Base-by-base conservation (phyloP, 2,329 filamentous ascomycete species). In the Erysiphe pulchra region DNA sequence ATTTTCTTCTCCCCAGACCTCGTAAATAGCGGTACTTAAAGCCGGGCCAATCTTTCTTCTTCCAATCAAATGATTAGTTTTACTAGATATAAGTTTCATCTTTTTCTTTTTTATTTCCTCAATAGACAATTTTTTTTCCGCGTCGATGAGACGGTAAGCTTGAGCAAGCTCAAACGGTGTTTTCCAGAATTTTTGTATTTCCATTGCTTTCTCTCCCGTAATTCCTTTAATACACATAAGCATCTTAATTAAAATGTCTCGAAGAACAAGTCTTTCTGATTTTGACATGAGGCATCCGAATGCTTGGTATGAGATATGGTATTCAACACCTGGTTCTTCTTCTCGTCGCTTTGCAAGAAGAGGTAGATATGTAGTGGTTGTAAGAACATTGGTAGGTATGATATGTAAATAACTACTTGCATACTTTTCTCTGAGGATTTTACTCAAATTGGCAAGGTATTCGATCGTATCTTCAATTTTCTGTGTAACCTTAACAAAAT, bases 241-340 rank as follows among this genome's bases (percentile, higher is more conserved):
- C 80, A 90, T 87, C 60, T 86, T 86, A 24, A 90, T 62, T 52
- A 73, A 87, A 0, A 86, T 60, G 53, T 90, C 82, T 46, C 79
- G 67, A 10, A 87, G 62, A 0, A 80, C 81, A 53, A 84, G 70
- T 48, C 70, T 70, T 45, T 81, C 77, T 0, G 78, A 82, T 59
- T 90, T 90, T 9, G 77, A 81, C 0, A 74, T 74, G 40, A 87
- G 61, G 0, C 74, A 75, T 0, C 76, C 73, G 56, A 87, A 86
- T 0, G 77, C 77, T 0, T 69, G 62, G 53, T 84, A 85, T 11
- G 70, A 81, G 48, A 84, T 70, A 53, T 77, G 68, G 55, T 74
- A 73, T 3, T 66, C 65, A 8, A 55, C 60, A 0, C 59, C 58
- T 0, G 70, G 67, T 28, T 75, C 62, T 17, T 62, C 66, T 42